Evolutionary conservation across 176 grass and related monocot genomes (phyloP).

Genomic region (Canna indica): DNA sequence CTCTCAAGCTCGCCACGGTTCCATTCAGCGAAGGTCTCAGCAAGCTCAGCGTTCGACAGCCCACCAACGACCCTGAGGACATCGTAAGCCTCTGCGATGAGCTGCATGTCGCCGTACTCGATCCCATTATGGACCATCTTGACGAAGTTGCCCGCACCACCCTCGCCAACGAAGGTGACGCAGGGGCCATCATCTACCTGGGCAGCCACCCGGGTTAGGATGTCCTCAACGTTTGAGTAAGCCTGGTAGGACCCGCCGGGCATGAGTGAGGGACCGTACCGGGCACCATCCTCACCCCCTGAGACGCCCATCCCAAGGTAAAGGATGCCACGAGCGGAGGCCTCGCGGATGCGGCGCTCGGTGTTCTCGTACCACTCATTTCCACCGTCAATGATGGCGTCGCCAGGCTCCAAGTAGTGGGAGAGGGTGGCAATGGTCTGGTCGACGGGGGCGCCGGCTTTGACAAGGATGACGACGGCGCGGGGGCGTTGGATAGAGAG

Average conservation of each 20-base stretch:
- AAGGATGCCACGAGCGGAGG: slow-evolving; percentile 39
- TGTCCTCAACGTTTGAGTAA: slow-evolving; percentile 61
- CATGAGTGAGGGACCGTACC: slow-evolving; percentile 81
- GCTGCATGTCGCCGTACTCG: slow-evolving; percentile 83
- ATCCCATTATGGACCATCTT: slow-evolving; percentile 97
- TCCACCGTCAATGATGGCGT: slow-evolving; percentile 72
- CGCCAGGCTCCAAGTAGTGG: slow-evolving; percentile 64
- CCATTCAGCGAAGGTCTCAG: slow-evolving; percentile 62
- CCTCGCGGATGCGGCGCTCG: slow-evolving; percentile 53
- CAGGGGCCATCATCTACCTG: slow-evolving; percentile 84
- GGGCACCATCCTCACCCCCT: slow-evolving; percentile 66
- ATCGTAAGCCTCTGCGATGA: slow-evolving; percentile 71
- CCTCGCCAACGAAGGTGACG: slow-evolving; percentile 66
- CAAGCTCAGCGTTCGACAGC: slow-evolving; percentile 47
- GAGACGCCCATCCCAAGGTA: slow-evolving; percentile 96
- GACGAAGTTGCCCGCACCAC: slow-evolving; percentile 74
- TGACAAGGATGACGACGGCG: slow-evolving; percentile 68
- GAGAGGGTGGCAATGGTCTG: slow-evolving; percentile 52
- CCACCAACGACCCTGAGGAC: slow-evolving; percentile 51
- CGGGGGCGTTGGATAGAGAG: slow-evolving; percentile 59
- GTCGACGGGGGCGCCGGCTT: slow-evolving; percentile 67
- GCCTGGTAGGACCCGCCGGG: slow-evolving; percentile 57
- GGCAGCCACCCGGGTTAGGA: slow-evolving; percentile 47
- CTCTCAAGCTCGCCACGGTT: slow-evolving; percentile 77
- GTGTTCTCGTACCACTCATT: slow-evolving; percentile 97